These are phyloP conservation scores for Barnettozyma botsteinii DNA, from an alignment of 805 yeast species.

Conservation along the genomic window DNA sequence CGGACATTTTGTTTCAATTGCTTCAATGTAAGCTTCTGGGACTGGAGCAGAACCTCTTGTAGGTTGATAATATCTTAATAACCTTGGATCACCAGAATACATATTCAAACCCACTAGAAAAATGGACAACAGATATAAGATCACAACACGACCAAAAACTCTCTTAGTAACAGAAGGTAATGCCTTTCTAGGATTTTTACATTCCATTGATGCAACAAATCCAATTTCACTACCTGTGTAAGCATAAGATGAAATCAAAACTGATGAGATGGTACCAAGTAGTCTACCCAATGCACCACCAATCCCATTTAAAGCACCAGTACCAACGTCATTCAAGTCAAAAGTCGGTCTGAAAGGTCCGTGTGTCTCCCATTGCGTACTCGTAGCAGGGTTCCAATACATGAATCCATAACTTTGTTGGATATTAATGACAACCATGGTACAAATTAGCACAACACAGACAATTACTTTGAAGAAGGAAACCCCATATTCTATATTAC, in stretches of 20 bases:
- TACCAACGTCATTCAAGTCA: conserved; percentile 57
- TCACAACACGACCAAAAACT: conserved; percentile 64
- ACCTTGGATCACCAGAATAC: conserved; percentile 73
- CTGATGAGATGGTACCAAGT: conserved; percentile 53
- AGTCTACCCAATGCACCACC: conserved; percentile 58
- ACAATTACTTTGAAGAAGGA: conserved; percentile 52
- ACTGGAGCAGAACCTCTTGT: conserved; percentile 2
- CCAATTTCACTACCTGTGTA: conserved; percentile 81
- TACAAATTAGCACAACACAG: conserved; percentile 48
- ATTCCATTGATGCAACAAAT: conserved; percentile 80
- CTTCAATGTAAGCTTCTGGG: conserved; percentile 8
- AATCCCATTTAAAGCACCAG: conserved; percentile 48
- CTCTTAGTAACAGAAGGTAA: conserved; percentile 72
- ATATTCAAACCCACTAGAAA: conserved; percentile 67
- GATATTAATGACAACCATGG: conserved; percentile 59
- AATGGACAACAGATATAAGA: conserved; percentile 60
- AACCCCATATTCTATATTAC: conserved; percentile 64
- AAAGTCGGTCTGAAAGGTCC: conserved; percentile 74
- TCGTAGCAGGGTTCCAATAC: conserved; percentile 57
- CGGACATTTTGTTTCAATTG: conserved; percentile 9
- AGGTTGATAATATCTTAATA: conserved; percentile 44
- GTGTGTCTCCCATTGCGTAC: conserved; percentile 44
- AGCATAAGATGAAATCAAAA: conserved; percentile 64
- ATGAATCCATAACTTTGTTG: conserved; percentile 51
- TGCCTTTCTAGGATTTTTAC: conserved; percentile 72